Base-by-base conservation (phyloP, 495 filamentous ascomycete genomes). In the Lophiotrema nucula region DNA sequence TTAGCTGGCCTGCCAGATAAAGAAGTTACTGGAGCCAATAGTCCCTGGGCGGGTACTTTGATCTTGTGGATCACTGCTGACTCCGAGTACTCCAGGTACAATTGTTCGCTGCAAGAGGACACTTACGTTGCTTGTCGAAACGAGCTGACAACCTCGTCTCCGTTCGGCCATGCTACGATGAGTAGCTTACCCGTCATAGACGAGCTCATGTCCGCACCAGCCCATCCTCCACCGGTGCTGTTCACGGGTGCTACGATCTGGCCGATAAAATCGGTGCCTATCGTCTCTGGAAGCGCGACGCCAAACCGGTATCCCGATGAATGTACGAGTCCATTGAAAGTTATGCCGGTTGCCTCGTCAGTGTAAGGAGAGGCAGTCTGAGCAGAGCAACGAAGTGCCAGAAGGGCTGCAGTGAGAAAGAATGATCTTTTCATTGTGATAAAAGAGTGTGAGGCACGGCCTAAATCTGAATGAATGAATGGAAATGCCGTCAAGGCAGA, bases 131-230 rank as follows among this genome's bases (percentile, higher is more conserved):
- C 67, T 60, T 67, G 58, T 33, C 74, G 66, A 53, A 76, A 70
- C 24, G 70, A 70, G 10, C 56, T 31, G 11, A 72, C 50, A 21
- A 73, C 67, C 18, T 64, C 55, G n/a, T 70, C 62, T 28, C 62
- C 68, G 53, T 72, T 73, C 12, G 45, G 62, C 73, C 73, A 78
- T 3, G 69, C 66, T 31, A 70, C 69, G 4, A 73, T 49, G 41
- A 77, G 58, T 1, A 76, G 73, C 26, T 64, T 71, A 18, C 57
- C 46, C 22, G 67, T 66, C 76, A 78, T 78, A 21, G 57, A 64
- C 13, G 67, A 64, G 19, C 67, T 38, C 43, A 68, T 37, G 67
- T 58, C 48, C 60, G 71, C 26, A 54, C 70, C 56, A 66, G 70
- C 69, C 68, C 68, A 73, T 48, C 69, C 70, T 23, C 46, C 54